These are phyloP conservation scores for Myxozyma neotropica DNA, from an alignment of 805 yeast species.

Conservation along the genomic window DNA sequence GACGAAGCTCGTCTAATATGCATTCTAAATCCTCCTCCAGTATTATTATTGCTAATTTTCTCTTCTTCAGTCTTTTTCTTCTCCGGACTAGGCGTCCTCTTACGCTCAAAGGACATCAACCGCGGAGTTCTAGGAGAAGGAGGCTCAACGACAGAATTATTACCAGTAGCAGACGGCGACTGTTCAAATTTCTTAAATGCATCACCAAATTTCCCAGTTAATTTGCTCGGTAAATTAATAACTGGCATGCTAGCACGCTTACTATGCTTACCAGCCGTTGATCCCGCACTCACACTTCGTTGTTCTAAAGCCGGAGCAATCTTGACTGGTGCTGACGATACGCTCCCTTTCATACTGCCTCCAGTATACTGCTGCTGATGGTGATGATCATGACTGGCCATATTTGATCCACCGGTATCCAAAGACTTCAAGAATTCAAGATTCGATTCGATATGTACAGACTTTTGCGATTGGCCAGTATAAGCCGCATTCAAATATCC, in stretches of 20 bases:
- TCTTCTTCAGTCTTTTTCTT: background rate
- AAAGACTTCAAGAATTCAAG: constrained; percentile 28
- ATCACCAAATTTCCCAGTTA: constrained; percentile 32
- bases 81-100: constrained; percentile 25
- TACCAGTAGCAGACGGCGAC: background rate
- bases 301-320: background rate
- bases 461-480: constrained; percentile 29
- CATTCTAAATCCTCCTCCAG: constrained; percentile 16
- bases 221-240: background rate
- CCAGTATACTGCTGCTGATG: constrained; percentile 1
- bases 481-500: constrained; percentile 8
- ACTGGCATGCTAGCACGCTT: constrained; percentile 26
- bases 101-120: background rate
- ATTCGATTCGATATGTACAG: constrained; percentile 32
- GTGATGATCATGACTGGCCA: background rate
- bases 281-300: constrained; percentile 17
- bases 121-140: background rate
- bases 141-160: background rate
- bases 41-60: background rate
- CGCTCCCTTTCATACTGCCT: background rate
- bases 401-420: constrained; percentile 31
- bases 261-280: constrained; percentile 17
- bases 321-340: background rate
- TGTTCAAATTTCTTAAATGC: constrained; percentile 28
- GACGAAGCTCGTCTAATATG: constrained; percentile 18